A percentile compares a stretch with the other conserved stretches of the same genome.
These are phyloP conservation scores for Globisporangium polare DNA, from an alignment of 352 stramenopile species.

Conservation along the genomic window DNA sequence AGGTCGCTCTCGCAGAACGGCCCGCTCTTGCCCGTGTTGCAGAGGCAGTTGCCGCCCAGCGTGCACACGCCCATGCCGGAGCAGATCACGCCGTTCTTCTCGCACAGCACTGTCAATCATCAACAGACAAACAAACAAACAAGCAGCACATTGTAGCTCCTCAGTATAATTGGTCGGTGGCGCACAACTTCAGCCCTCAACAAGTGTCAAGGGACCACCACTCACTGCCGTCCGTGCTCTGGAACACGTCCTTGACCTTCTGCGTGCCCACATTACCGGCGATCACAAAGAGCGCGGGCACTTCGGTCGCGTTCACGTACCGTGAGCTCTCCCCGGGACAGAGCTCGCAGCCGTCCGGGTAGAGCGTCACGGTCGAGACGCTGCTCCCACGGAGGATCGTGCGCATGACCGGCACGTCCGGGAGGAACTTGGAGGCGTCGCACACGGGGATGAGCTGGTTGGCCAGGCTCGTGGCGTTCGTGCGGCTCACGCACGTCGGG, in stretches of 20 bases:
- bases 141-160: slow-evolving; percentile 1
- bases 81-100: slow-evolving; percentile 66
- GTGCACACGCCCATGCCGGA: slow-evolving; percentile 61
- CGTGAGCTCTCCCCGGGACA: slow-evolving; percentile 34
- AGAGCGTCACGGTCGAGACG: slow-evolving; percentile 56
- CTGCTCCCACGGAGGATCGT: slow-evolving; percentile 41
- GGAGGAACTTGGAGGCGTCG: slow-evolving; percentile 27
- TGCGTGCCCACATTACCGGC: slow-evolving; percentile 63
- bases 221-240: slow-evolving; percentile 60
- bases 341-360: slow-evolving; percentile 65
- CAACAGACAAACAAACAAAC: slow-evolving; percentile 7
- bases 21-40: slow-evolving; percentile 48
- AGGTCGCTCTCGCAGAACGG: slow-evolving; percentile 51
- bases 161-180: too few species aligned
- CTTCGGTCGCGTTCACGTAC: slow-evolving; percentile 51
- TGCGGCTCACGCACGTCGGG: slow-evolving; percentile 39
- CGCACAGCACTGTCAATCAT: slow-evolving; percentile 53
- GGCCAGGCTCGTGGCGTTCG: slow-evolving; percentile 37
- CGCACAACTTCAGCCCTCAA: background rate
- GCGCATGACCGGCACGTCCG: slow-evolving; percentile 27
- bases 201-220: slow-evolving; percentile 1
- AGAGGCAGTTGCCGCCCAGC: slow-evolving; percentile 63
- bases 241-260: slow-evolving; percentile 77
- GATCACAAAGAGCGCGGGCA: slow-evolving; percentile 62
- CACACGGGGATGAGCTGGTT: slow-evolving; percentile 68